These are phyloP conservation scores for Penicillium coprophilum DNA, from an alignment of 495 filamentous ascomycete species.

Conservation along the genomic window DNA sequence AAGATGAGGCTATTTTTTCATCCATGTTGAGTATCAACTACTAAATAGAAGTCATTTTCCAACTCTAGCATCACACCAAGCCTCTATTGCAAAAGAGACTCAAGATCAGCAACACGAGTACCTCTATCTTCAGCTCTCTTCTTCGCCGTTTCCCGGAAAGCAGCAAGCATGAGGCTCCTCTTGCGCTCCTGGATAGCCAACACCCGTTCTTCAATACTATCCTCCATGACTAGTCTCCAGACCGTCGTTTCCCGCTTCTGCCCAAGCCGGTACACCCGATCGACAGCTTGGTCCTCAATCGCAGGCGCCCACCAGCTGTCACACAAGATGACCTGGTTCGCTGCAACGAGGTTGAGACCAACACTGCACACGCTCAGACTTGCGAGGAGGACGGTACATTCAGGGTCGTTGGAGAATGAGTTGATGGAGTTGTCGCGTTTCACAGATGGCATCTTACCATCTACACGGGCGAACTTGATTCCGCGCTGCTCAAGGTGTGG, in stretches of 20 bases:
- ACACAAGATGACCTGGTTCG: constrained; percentile 80
- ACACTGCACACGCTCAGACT: constrained; percentile 81
- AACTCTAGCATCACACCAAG: not conserved
- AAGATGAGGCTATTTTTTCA: not conserved
- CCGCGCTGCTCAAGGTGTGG: constrained; percentile 61
- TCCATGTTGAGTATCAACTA: not conserved
- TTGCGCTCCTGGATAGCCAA: constrained; percentile 80
- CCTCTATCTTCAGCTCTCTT: constrained; percentile 50
- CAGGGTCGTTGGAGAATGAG: constrained; percentile 63
- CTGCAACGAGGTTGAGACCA: constrained; percentile 84
- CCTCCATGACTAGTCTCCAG: constrained; percentile 80
- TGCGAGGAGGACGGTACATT: constrained; percentile 77
- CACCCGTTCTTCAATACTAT: constrained; percentile 82
- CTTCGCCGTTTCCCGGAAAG: constrained; percentile 65
- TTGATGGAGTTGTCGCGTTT: constrained; percentile 69
- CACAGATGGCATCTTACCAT: constrained; percentile 72
- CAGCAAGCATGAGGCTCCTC: constrained; percentile 72
- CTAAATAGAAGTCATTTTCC: not conserved
- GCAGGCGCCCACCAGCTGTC: constrained; percentile 95
- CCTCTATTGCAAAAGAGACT: constrained; percentile 45
- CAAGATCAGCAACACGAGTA: constrained; percentile 57
- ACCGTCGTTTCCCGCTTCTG: constrained; percentile 78
- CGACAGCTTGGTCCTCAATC: constrained; percentile 91
- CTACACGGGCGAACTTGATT: constrained; percentile 71
- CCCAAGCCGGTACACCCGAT: constrained; percentile 85